Percentiles rank a stretch among this genome's conserved stretches.
Evolutionary conservation across 23 red algal genomes (phyloP).

Genomic region (Gracilaria gracilis): DNA sequence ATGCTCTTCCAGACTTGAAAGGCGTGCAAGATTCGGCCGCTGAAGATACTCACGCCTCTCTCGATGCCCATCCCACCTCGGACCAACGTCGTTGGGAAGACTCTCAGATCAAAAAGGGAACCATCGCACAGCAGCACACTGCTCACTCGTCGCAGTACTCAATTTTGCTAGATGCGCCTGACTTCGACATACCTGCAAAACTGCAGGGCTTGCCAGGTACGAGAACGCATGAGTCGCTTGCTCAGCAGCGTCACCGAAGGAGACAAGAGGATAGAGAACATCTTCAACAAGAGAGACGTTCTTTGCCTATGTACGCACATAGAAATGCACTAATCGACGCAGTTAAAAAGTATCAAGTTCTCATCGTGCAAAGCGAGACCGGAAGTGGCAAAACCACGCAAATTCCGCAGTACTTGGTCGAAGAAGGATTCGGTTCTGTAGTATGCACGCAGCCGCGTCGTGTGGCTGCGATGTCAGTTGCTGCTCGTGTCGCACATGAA

Average conservation of each 20-base stretch:
- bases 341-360: slow-evolving; percentile 68
- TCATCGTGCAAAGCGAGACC: slow-evolving; percentile 86
- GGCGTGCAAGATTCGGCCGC: slow-evolving; percentile 26
- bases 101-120: slow-evolving; percentile 61
- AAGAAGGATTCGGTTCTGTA: slow-evolving; percentile 77
- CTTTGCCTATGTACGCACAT: slow-evolving; percentile 76
- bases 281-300: slow-evolving; percentile 40
- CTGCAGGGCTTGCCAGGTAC: slow-evolving; percentile 1
- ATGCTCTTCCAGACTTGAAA: slow-evolving; percentile 22
- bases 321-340: slow-evolving; percentile 72
- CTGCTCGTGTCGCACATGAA: slow-evolving; percentile 91
- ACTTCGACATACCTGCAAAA: slow-evolving; percentile 5
- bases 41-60: background rate
- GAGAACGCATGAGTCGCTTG: background rate
- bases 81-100: slow-evolving; percentile 73
- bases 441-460: slow-evolving; percentile 91
- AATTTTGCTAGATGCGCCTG: slow-evolving; percentile 20
- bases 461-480: slow-evolving; percentile 97
- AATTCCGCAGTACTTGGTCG: slow-evolving; percentile 85
- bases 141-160: background rate
- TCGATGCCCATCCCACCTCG: slow-evolving; percentile 25
- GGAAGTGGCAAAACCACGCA: slow-evolving; percentile 96
- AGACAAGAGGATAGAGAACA: slow-evolving; percentile 24
- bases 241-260: slow-evolving; percentile 16
- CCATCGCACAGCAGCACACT: background rate